Conservation (phyloP, 306 rosid species). For the Calophaca sinica region DNA sequence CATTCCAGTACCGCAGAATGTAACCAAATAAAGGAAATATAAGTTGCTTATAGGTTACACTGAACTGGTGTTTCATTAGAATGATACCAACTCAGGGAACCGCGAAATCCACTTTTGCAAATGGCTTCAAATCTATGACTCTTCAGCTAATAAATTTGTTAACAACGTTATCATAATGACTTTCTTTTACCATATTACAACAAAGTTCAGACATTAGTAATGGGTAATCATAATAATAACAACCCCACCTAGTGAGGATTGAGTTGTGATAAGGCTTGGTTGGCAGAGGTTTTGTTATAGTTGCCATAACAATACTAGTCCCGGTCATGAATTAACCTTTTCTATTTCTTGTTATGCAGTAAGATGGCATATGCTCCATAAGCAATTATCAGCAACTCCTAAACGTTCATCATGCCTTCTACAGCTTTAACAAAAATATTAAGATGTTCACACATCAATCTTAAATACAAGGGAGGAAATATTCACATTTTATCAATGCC, state of each 20-base stretch:
- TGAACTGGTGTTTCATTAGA: not conserved
- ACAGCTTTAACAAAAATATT: not conserved
- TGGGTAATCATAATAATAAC: not conserved
- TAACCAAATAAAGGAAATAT: no score
- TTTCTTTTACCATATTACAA: not conserved
- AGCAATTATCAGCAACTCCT: not conserved
- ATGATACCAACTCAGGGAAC: no score
- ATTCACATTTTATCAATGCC: slow-evolving; percentile 6
- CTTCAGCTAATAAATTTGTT: slow-evolving; percentile 20
- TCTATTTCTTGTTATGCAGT: not conserved
- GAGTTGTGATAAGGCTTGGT: not conserved
- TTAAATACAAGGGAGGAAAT: not conserved
- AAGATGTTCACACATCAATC: not conserved
- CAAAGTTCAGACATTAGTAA: not conserved
- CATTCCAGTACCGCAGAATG: no score
- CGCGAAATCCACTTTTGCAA: not conserved
- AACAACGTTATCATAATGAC: not conserved
- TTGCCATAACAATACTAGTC: not conserved
- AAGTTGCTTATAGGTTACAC: not conserved
- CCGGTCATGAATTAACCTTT: not conserved
- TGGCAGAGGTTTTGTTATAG: not conserved
- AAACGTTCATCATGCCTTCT: not conserved
- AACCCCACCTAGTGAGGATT: not conserved
- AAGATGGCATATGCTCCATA: slow-evolving; percentile 8
- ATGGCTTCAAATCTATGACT: not conserved